Evolutionary conservation across 73 alveolate genomes (phyloP), one percentile per base, ranked within the genome.

Genomic region (Symbiodinium natans): DNA sequence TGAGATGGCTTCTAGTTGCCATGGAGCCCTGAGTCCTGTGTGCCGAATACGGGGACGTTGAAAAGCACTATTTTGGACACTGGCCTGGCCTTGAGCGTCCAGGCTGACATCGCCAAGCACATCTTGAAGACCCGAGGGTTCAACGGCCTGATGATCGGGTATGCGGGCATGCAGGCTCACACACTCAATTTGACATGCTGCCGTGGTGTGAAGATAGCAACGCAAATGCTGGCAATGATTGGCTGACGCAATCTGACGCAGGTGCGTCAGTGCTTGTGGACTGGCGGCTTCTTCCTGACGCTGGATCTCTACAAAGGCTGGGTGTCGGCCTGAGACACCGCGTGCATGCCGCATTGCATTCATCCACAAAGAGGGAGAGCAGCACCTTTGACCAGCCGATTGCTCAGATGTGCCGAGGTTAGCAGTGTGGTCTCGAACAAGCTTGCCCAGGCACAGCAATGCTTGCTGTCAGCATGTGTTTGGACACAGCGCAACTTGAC

Each of bases 181-280:
- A n/a, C n/a, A n/a, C 7, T 29, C 9, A 4, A 34, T 63, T 10
- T 63, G 38, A 11, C 7, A 17, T 8, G 63, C 23, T 48, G 17
- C 63, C 17, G 63, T 48, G 63, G 63, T 10, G 63, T n/a, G n/a
- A 46, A 46, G 59, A 46, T 13, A 46, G 6, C 13, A 6, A 46
- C 21, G 13, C 21, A 46, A 13, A 46, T 46, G 59, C 82, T 4
- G 74, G 21, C 13, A 6, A 46, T 46, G 59, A 46, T 46, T 46
- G 5, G 82, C 31, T 21, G 33, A 68, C 13, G n/a, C 82, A 11
- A 21, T 52, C 23, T 31, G 27, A 39, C 36, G 34, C 83, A 93
- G 99, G 93, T 93, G 86, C 82, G 99, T 33, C 99, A 93, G 82
- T 93, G 93, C 75, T 42, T 93, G 41, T 93, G 99, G 99, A 93